These are phyloP conservation scores for Panellus pusillus DNA, from an alignment of 768 basidiomycete genomes.

Conservation along the genomic window DNA sequence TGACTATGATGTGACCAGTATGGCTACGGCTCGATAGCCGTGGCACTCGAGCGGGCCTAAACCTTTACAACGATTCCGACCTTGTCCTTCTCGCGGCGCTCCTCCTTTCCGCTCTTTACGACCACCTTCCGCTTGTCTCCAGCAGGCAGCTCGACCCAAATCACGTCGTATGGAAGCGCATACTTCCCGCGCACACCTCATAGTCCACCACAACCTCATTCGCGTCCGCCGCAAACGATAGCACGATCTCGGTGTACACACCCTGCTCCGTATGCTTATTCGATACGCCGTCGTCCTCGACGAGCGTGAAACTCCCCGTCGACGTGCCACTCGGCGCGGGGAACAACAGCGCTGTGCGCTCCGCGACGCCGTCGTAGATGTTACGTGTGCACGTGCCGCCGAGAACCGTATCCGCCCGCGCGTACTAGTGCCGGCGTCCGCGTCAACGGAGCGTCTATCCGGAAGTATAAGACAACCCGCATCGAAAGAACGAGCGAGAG, in stretches of 20 bases:
- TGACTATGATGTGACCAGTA: no score
- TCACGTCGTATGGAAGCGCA: constrained; percentile 17
- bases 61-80: constrained; percentile 7
- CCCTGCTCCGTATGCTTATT: constrained; percentile 16
- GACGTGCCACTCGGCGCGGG: constrained; percentile 14
- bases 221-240: constrained; percentile 13
- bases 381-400: constrained; percentile 18
- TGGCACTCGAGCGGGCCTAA: no score
- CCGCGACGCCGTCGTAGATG: constrained; percentile 21
- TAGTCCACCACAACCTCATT: constrained; percentile 13
- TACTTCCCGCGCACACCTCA: constrained; percentile 17
- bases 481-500: not conserved
- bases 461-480: not conserved
- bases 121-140: constrained; percentile 15
- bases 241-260: constrained; percentile 16
- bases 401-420: constrained; percentile 9
- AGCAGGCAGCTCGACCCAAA: constrained; percentile 19
- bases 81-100: constrained; percentile 4
- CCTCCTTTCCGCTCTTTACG: constrained; percentile 8
- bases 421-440: constrained; percentile 20
- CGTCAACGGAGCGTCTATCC: constrained; percentile 11
- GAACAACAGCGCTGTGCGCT: constrained; percentile 20
- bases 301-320: constrained; percentile 16
- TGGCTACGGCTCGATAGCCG: no score
- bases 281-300: constrained; percentile 22